These are phyloP conservation scores for Sarocladium kiliense DNA, from an alignment of 2,329 filamentous ascomycete species.

Conservation along the genomic window DNA sequence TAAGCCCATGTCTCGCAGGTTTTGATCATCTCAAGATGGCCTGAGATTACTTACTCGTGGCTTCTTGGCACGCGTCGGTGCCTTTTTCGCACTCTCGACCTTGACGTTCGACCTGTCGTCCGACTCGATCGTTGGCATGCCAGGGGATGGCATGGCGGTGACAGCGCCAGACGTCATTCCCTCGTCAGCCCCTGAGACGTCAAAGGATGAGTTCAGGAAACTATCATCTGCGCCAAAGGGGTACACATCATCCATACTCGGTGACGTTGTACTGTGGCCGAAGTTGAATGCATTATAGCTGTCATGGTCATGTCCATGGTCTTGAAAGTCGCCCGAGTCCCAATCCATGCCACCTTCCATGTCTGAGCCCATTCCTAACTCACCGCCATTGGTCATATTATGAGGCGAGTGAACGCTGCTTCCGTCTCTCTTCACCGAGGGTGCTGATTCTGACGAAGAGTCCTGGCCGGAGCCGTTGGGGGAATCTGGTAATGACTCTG, in stretches of 20 bases:
- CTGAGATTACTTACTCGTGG: constrained; percentile 32
- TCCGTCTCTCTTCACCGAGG: constrained; percentile 8
- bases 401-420: neutral
- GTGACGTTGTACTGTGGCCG: constrained; percentile 1
- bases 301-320: constrained; percentile 6
- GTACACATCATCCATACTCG: constrained; percentile 3
- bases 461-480: constrained; percentile 12
- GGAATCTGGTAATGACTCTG: constrained; percentile 8
- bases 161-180: constrained; percentile 1
- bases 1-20: no score
- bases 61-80: constrained; percentile 30
- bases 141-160: constrained; percentile 32
- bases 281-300: constrained; percentile 4
- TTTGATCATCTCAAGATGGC: no score
- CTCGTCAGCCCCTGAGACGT: constrained; percentile 15
- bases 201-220: constrained; percentile 31
- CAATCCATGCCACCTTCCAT: constrained; percentile 8
- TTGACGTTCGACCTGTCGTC: constrained; percentile 21
- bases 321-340: neutral
- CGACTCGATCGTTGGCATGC: constrained; percentile 35
- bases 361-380: neutral
- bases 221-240: constrained; percentile 5
- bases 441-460: constrained; percentile 12
- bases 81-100: constrained; percentile 19
- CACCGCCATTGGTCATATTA: neutral